These are phyloP conservation scores for Rhodomyrtus psidioides DNA, from an alignment of 441 rosid species.

Conservation along the genomic window DNA sequence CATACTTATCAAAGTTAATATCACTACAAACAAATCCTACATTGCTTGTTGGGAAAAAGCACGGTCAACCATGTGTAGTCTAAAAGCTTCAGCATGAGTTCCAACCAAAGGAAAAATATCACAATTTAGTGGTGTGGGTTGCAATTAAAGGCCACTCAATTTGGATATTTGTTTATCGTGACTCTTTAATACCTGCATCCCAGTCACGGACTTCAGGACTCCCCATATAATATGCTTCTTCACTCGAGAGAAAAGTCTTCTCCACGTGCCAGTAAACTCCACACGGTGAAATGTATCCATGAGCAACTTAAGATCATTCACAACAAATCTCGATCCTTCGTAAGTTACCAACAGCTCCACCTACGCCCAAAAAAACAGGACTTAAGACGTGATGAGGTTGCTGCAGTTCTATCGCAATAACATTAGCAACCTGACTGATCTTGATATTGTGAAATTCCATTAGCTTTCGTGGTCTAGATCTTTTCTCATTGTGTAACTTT, in stretches of 20 bases:
- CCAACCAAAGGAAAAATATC: not conserved
- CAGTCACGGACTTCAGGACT: constrained; percentile 92
- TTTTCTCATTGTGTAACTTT: constrained; percentile 68
- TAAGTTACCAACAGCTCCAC: constrained; percentile 85
- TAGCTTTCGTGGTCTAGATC: constrained; percentile 75
- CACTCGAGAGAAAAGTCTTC: constrained; percentile 87
- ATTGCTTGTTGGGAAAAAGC: not conserved
- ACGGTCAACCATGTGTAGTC: not conserved
- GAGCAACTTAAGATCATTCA: constrained; percentile 84
- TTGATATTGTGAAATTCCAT: constrained; percentile 87
- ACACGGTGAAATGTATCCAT: constrained; percentile 94
- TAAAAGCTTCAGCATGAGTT: not conserved
- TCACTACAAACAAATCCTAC: not conserved
- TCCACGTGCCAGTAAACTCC: constrained; percentile 96
- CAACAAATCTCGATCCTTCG: constrained; percentile 94
- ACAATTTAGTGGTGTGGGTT: not conserved
- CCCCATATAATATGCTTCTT: constrained; percentile 98
- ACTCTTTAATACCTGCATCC: constrained; percentile 73
- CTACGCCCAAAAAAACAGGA: constrained; percentile 25
- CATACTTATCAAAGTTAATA: not conserved
- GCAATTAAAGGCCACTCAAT: not conserved
- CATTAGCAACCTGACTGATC: constrained; percentile 80
- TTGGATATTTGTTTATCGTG: not conserved
- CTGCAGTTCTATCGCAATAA: not conserved
- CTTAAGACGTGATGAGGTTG: not conserved